A percentile compares a stretch with the other conserved stretches of the same genome.
phyloP scores from a whole-genome alignment of 1,284 basidiomycete genomes.

The Uromyces viciae-fabae region DNA sequence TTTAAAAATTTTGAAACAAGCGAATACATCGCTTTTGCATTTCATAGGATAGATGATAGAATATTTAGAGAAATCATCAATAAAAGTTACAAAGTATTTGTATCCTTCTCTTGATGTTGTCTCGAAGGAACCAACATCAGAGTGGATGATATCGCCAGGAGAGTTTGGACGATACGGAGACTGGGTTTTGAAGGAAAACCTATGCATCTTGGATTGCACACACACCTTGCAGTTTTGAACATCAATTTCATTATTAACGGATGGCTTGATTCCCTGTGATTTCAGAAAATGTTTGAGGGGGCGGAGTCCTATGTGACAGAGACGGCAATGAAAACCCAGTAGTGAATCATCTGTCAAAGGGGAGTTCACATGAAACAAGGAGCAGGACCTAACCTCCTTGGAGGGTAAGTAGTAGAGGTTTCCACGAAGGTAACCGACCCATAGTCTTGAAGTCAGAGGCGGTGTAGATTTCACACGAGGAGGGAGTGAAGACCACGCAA shows the following conservation, averaged over 20 bases:
- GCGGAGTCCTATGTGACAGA: slow-evolving; percentile 3
- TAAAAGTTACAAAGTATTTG: neutral
- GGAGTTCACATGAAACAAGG: neutral
- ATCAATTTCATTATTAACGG: neutral
- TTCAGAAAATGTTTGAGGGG: slow-evolving; percentile 4
- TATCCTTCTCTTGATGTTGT: neutral
- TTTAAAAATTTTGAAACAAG: slow-evolving; percentile 54
- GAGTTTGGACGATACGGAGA: neutral
- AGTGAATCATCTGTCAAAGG: neutral
- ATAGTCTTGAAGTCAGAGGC: too few relatives aligned
- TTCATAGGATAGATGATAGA: neutral
- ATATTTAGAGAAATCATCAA: neutral
- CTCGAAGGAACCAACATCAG: neutral
- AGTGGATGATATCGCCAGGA: slow-evolving; percentile 5
- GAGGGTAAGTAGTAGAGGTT: slow-evolving; percentile 2
- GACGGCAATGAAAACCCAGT: neutral
- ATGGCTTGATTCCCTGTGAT: neutral
- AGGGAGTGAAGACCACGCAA: too few relatives aligned
- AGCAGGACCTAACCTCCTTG: neutral
- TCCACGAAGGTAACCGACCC: neutral
- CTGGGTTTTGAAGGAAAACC: neutral
- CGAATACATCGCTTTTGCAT: neutral
- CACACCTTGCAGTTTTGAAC: neutral
- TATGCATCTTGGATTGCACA: slow-evolving; percentile 4
- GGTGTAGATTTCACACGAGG: too few relatives aligned